Evolutionary conservation across 2,329 filamentous ascomycete species (phyloP), one percentile per base, ranked within the genome.

Genomic region (Fusarium sp.): DNA sequence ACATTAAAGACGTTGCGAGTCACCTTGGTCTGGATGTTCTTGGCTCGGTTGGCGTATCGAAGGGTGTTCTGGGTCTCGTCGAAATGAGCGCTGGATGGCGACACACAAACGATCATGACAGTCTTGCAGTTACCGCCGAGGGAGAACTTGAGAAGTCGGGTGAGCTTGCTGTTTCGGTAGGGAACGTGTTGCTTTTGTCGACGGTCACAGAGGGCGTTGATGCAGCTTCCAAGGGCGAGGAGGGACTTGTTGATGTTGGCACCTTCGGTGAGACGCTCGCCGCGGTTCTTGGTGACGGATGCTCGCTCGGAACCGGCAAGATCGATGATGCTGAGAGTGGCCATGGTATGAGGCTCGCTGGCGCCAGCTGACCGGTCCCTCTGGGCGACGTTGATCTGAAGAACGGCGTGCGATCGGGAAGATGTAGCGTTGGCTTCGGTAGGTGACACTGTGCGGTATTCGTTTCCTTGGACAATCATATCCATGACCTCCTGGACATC

Each of bases 191-290:
- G 96, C 69, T 89, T 91, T 81, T 96, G 97, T 50, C 93, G 88
- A 6, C 92, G 89, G 76, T 99, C 96, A 80, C 96, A 99, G 17
- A 99, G 88, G 7, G 96, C 96, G 74, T 99, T 99, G 84, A 99
- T 99, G 81, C 96, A 99, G 79, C 95, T 95, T 65, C 96, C 96
- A 11, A 99, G 83, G 0, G 96, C 95, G 17, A 99, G 88, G 4
- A 99, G 85, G 3, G 96, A 99, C 77, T 98, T 97, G 87, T 99
- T 99, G 87, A 99, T 99, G 80, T 99, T 99, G 73, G 96, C 96
- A 67, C 96, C 96, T 79, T 99, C 96, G 15, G 94, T 85, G 36
- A 99, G 82, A 36, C 96, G 87, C 76, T 97, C 95, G 56, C 96
- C 96, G 54, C 96, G 86, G 78, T 99, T 99, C 82, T 97, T 97